Conservation (phyloP, 768 basidiomycete genomes). For the Krasilnikovozyma curviuscula region DNA sequence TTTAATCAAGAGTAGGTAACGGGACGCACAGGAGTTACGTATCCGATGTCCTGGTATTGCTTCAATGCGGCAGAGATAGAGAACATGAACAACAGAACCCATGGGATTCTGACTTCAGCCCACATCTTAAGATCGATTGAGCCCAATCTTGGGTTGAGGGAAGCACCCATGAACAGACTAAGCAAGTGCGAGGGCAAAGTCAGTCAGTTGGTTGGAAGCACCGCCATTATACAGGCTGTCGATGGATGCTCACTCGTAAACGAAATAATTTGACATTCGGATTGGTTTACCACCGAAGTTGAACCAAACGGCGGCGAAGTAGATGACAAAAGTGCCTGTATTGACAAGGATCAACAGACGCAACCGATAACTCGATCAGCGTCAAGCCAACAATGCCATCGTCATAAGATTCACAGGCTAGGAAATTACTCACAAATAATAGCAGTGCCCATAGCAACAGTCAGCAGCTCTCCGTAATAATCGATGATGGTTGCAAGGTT, state of each 20-base stretch:
- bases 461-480: constrained; percentile 89
- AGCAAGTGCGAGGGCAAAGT: background rate
- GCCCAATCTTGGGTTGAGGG: constrained; percentile 80
- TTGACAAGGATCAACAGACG: no score
- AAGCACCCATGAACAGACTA: constrained; percentile 73
- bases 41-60: constrained; percentile 80
- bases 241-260: no score
- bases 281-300: constrained; percentile 46
- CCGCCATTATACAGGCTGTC: no score
- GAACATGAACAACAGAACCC: constrained; percentile 88
- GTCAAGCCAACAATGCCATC: constrained; percentile 75
- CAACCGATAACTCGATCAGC: no score
- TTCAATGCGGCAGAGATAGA: constrained; percentile 83
- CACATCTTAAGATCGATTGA: constrained; percentile 59
- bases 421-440: no score
- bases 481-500: constrained; percentile 86
- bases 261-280: constrained; percentile 82
- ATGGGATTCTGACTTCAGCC: constrained; percentile 55
- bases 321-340: constrained; percentile 59
- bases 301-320: constrained; percentile 54
- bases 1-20: background rate
- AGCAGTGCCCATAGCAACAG: constrained; percentile 83
- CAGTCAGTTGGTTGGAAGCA: background rate
- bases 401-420: no score
- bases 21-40: constrained; percentile 64